phyloP scores from a whole-genome alignment of 2,329 filamentous ascomycete genomes.

The Ophioceras dolichostomum region DNA sequence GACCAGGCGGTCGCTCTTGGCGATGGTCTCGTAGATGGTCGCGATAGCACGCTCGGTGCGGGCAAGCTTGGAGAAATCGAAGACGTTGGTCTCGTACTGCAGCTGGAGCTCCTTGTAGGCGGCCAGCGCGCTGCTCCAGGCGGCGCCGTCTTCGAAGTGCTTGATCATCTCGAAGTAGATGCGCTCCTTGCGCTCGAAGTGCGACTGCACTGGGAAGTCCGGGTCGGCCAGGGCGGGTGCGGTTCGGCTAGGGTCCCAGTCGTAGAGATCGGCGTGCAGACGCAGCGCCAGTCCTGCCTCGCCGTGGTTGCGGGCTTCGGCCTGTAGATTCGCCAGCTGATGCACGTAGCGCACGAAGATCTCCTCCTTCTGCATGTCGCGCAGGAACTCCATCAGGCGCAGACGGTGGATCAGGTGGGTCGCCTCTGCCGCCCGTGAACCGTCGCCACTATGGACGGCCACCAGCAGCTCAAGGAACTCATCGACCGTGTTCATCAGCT shows the following conservation, averaged over 20 bases:
- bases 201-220: conserved; percentile 66
- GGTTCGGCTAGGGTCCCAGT: conserved; percentile 67
- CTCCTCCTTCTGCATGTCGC: conserved; percentile 93
- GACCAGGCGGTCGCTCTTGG: conserved; percentile 65
- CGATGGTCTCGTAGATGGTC: conserved; percentile 78
- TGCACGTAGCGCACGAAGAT: conserved; percentile 96
- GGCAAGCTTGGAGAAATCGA: conserved; percentile 86
- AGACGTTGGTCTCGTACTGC: conserved; percentile 85
- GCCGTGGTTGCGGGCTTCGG: conserved; percentile 62
- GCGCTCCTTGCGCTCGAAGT: conserved; percentile 85
- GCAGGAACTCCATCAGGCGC: conserved; percentile 88
- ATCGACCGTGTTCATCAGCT: conserved; percentile 74
- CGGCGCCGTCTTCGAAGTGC: conserved; percentile 85
- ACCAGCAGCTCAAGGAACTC: conserved; percentile 85
- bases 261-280: conserved; percentile 83
- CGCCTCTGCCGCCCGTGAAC: conserved; percentile 50
- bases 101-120: conserved; percentile 82
- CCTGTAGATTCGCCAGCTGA: conserved; percentile 71
- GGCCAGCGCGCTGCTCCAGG: conserved; percentile 77
- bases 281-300: conserved; percentile 83
- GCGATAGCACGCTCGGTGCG: conserved; percentile 83
- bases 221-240: conserved; percentile 60
- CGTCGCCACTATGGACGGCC: conserved; percentile 71
- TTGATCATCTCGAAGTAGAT: conserved; percentile 94
- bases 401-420: conserved; percentile 79